A percentile compares a stretch with the other conserved stretches of the same genome.
phyloP scores from a whole-genome alignment of 257 asterid genomes.

The Ehretia macrophylla region DNA sequence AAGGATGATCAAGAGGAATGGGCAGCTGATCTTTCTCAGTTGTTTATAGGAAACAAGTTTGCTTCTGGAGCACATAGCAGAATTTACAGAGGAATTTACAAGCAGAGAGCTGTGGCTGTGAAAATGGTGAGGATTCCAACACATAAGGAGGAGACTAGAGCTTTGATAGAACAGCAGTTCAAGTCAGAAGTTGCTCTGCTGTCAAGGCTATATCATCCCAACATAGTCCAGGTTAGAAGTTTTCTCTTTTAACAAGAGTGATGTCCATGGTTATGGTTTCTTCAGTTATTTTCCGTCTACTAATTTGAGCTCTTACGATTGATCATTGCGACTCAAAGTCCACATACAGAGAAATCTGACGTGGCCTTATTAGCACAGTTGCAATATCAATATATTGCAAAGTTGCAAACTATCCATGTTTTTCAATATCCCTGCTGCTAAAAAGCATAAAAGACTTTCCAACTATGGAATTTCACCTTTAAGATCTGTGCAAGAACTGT shows the following conservation, averaged over 20 bases:
- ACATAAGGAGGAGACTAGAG: slow-evolving; percentile 38
- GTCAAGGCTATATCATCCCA: slow-evolving; percentile 42
- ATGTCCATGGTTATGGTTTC: neutral
- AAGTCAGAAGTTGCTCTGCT: slow-evolving; percentile 45
- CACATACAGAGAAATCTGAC: too few species aligned
- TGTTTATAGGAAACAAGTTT: slow-evolving; percentile 41
- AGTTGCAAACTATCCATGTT: too few species aligned
- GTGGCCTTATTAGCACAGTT: too few species aligned
- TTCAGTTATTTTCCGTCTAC: neutral
- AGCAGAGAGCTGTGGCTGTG: slow-evolving; percentile 46
- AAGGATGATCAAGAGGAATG: slow-evolving; percentile 51
- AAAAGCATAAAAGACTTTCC: too few species aligned
- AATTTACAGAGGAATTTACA: slow-evolving; percentile 41
- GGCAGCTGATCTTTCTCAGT: slow-evolving; percentile 45
- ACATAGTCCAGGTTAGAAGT: slow-evolving; percentile 34
- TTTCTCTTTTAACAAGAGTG: neutral
- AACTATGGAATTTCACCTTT: too few species aligned
- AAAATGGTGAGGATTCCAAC: slow-evolving; percentile 48
- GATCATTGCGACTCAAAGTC: too few species aligned
- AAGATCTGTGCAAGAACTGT: too few species aligned
- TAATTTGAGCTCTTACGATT: too few species aligned
- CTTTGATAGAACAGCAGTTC: slow-evolving; percentile 39
- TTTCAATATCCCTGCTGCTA: too few species aligned
- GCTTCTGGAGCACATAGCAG: slow-evolving; percentile 47
- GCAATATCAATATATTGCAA: too few species aligned